Evolutionary conservation across 2,329 filamentous ascomycete genomes (phyloP), one percentile per base, ranked within the genome.

Genomic region (Mollisia scopiformis): DNA sequence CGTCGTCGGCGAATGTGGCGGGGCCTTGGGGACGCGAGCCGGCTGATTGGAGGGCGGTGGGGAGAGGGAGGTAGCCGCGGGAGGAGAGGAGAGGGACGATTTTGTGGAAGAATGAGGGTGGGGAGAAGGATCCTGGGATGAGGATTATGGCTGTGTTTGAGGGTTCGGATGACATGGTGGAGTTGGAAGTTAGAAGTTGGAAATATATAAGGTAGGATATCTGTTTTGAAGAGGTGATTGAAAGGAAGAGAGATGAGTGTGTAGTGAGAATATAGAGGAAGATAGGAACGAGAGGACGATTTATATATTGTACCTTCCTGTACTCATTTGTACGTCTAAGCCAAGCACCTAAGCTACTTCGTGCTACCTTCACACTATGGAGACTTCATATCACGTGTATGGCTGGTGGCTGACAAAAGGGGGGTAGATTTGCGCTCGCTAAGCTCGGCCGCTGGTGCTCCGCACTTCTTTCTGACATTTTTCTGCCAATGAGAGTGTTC

Each of bases 1-100:
- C 73, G 56, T 80, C 78, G 10, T 75, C 73, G 21, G 70, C 68
- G 69, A 75, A 71, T 23, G 70, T 70, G 5, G 70, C 50, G 23
- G 52, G 57, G 4, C 52, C 46, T 19, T 51, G 23, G 25, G 43
- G 37, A 4, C 33, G 30, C 30, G 51, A 35, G 35, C 51, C 54
- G 6, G 56, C 61, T 23, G 61, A 59, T 14, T 51, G 61, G 4
- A 64, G 61, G 16, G 57, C 43, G 11, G 58, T 46, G 10, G 59
- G 47, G 21, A 41, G 6, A 2, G 49, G 46, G 13, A 35, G 16
- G 33, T 60, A 59, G 3, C 63, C 59, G 2, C 35, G 30, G 3
- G 25, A 25, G 30, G 35, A n/a, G 7, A 67, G 50, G 35, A 58
- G 31, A 30, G 49, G 51, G 19, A 57, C 27, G 7, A 66, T 21